Percentiles rank a stretch among this genome's conserved stretches.
Evolutionary conservation across 192 early-diverging fungal genomes (phyloP).

Genomic region (Rhizoclosmatium globosum): DNA sequence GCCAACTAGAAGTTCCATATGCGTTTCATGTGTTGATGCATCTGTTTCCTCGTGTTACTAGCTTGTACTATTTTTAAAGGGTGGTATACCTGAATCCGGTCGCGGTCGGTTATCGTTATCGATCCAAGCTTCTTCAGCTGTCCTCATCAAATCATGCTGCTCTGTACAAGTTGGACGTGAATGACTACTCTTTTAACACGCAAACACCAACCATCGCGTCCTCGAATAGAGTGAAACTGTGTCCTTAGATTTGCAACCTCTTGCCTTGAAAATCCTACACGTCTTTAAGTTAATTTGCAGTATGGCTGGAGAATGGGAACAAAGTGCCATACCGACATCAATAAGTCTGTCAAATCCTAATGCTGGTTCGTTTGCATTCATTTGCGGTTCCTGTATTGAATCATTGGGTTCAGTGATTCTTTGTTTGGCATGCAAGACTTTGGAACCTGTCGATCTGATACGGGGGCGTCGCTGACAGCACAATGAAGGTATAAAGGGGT

Average conservation of each 20-base stretch:
- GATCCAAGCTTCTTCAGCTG: slow-evolving; percentile 43
- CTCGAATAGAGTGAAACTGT: slow-evolving; percentile 40
- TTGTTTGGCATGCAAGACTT: neutral
- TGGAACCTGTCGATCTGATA: neutral
- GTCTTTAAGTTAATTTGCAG: no score
- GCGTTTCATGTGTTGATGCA: neutral
- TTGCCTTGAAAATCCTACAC: slow-evolving; percentile 9
- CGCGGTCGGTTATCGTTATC: slow-evolving; percentile 38
- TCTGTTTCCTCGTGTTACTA: neutral
- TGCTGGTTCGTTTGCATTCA: slow-evolving; percentile 1
- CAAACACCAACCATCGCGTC: slow-evolving; percentile 20
- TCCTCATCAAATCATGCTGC: neutral
- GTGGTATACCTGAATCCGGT: neutral
- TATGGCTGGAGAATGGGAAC: neutral
- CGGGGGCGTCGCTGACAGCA: slow-evolving; percentile 12
- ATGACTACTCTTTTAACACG: neutral
- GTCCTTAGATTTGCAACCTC: slow-evolving; percentile 4
- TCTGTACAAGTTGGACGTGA: neutral
- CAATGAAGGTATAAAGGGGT: neutral
- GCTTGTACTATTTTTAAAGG: neutral
- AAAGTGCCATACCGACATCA: slow-evolving; percentile 3
- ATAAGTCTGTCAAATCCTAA: slow-evolving; percentile 27
- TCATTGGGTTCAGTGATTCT: neutral
- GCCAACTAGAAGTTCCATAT: slow-evolving; percentile 40
- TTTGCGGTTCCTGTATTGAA: neutral